These are phyloP conservation scores for Trichoderma semiorbis DNA, from an alignment of 2,329 filamentous ascomycete species.

Conservation along the genomic window DNA sequence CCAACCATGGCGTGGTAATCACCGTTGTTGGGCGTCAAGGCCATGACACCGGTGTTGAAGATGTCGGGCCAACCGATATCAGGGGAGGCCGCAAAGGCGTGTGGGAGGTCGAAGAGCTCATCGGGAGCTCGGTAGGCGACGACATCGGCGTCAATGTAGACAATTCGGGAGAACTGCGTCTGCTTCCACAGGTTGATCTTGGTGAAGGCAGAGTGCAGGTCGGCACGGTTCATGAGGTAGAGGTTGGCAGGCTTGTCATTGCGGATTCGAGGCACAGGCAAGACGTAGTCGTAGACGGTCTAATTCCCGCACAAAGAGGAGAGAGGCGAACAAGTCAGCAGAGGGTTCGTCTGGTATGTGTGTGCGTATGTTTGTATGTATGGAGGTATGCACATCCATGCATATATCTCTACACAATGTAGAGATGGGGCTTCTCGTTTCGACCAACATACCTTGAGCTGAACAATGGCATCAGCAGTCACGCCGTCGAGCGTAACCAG, in stretches of 20 bases:
- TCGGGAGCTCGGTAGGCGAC: constrained; percentile 89
- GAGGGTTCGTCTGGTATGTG: background rate
- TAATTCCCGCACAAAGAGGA: constrained; percentile 35
- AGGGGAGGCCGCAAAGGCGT: constrained; percentile 69
- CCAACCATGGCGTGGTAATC: constrained; percentile 83
- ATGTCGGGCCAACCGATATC: constrained; percentile 98
- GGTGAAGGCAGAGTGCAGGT: constrained; percentile 89
- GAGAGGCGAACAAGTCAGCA: background rate
- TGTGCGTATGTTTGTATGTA: background rate
- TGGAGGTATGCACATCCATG: background rate
- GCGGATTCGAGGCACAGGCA: constrained; percentile 75
- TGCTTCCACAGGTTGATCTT: constrained; percentile 95
- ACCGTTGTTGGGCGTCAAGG: constrained; percentile 77
- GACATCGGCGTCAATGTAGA: constrained; percentile 92
- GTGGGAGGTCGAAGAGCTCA: constrained; percentile 72
- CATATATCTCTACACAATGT: background rate
- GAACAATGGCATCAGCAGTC: constrained; percentile 67
- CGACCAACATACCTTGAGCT: constrained; percentile 63
- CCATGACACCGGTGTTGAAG: constrained; percentile 98
- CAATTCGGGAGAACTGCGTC: constrained; percentile 83
- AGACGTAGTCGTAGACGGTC: constrained; percentile 82
- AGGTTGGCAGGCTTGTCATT: constrained; percentile 79
- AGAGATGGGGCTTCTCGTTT: background rate
- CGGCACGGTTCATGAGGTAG: constrained; percentile 84
- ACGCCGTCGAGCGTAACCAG: constrained; percentile 80